These are phyloP conservation scores for Lolium perenne DNA, from an alignment of 176 grass and related monocot genomes.

Conservation along the genomic window DNA sequence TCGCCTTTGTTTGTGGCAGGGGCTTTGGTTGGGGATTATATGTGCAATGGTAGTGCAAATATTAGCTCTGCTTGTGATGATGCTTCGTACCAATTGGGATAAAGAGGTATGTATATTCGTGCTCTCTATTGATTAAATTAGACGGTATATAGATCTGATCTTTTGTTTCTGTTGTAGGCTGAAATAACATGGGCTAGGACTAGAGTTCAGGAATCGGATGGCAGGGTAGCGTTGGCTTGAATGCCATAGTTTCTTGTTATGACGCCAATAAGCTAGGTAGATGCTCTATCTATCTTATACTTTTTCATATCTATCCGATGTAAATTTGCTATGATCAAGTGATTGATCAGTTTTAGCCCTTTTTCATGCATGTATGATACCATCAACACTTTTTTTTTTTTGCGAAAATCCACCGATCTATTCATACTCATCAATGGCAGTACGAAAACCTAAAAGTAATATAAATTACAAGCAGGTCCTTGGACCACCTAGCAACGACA, in stretches of 20 bases:
- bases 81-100: conserved; percentile 72
- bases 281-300: background rate
- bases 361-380: no score
- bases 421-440: no score
- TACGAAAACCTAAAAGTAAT: no score
- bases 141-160: background rate
- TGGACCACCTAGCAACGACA: no score
- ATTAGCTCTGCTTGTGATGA: conserved; percentile 60
- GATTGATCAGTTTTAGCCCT: background rate
- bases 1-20: conserved; percentile 41
- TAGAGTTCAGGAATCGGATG: conserved; percentile 54
- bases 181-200: conserved; percentile 45
- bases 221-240: conserved; percentile 29
- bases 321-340: conserved; percentile 1
- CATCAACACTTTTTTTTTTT: no score
- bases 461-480: no score
- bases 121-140: conserved; percentile 9
- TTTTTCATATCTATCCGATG: background rate
- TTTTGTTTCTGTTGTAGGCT: conserved; percentile 43
- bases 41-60: conserved; percentile 82
- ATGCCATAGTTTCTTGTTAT: background rate
- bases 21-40: conserved; percentile 91
- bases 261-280: conserved; percentile 13
- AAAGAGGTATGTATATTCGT: conserved; percentile 52
- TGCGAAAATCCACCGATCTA: no score